Base-by-base conservation (phyloP, 441 rosid genomes). In the Macaranga tanarius region DNA sequence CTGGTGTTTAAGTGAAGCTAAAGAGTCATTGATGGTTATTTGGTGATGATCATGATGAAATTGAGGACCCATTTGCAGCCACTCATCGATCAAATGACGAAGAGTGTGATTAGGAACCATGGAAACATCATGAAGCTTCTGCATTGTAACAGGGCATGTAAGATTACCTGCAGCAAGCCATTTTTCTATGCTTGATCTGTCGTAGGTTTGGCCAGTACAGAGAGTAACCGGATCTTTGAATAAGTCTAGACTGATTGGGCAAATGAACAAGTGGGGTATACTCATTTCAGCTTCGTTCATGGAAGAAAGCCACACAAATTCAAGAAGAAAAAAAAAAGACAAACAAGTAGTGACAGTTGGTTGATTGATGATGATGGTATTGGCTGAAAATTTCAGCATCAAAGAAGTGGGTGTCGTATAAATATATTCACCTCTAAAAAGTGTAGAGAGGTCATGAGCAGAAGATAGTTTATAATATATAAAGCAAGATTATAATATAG, bases 91-190 rank as follows among this genome's bases (percentile, higher is more conserved):
- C 81, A 88, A 76, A 70, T 85, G 86, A 22, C 83, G 88, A 69
- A 85, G 89, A 51, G 86, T 85, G 74, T 82, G 86, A 72, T 87
- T 87, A 7, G 91, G 91, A 65, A 88, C 87, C 25, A 86, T 10
- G 70, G 88, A 69, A 34, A 72, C 76, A 72, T 88, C 88, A n/a
- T 81, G 81, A 52, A 88, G 92, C 79, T 70, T 83, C 80, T 84
- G 92, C 92, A 85, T 86, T 83, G 90, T 86, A 44, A 86, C 86
- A 45, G 92, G 92, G 74, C 92, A 88, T 2, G 88, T 87, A 59
- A 83, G 82, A 75, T 89, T 84, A 44, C 93, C 93, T 0, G 82
- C 76, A 10, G 88, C 78, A 17, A 89, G 76, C 93, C 93, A 89
- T 80, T 76, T 82, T 59, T 86, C 85, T 40, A 89, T 89, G 84